These are phyloP conservation scores for Talaromyces wortmannii DNA, from an alignment of 495 filamentous ascomycete species.

Conservation along the genomic window DNA sequence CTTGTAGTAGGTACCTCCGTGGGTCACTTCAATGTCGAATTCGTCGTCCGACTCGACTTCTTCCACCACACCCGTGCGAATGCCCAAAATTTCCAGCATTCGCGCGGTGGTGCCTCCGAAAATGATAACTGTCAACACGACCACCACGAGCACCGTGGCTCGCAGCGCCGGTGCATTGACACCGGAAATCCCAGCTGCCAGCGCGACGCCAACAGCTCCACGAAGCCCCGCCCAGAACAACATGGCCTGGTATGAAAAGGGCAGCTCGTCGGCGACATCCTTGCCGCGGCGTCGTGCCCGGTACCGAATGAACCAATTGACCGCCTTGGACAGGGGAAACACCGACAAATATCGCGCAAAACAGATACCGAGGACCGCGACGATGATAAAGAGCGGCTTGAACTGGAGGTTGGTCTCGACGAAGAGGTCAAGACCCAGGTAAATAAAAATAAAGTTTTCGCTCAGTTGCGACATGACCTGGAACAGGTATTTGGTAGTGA, in stretches of 20 bases:
- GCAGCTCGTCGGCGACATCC: slow-evolving; percentile 82
- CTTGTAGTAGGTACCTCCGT: slow-evolving; percentile 72
- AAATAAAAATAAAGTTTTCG: slow-evolving; percentile 99
- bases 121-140: slow-evolving; percentile 96
- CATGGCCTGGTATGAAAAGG: slow-evolving; percentile 92
- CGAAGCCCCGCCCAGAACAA: slow-evolving; percentile 97
- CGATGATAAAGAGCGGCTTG: slow-evolving; percentile 92
- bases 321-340: slow-evolving; percentile 81
- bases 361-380: slow-evolving; percentile 87
- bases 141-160: slow-evolving; percentile 92
- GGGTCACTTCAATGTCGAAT: slow-evolving; percentile 89
- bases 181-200: slow-evolving; percentile 81
- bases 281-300: slow-evolving; percentile 71
- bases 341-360: slow-evolving; percentile 86
- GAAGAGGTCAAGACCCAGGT: slow-evolving; percentile 88
- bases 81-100: slow-evolving; percentile 94
- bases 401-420: slow-evolving; percentile 82
- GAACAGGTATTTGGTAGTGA: slow-evolving; percentile 98
- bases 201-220: slow-evolving; percentile 90
- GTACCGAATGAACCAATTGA: slow-evolving; percentile 93
- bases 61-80: slow-evolving; percentile 90
- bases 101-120: slow-evolving; percentile 98
- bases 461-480: slow-evolving; percentile 90
- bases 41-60: slow-evolving; percentile 97
- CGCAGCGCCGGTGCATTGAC: slow-evolving; percentile 70